Conservation (phyloP, 2,329 filamentous ascomycete species). For the Rhynchosporium graminicola region DNA sequence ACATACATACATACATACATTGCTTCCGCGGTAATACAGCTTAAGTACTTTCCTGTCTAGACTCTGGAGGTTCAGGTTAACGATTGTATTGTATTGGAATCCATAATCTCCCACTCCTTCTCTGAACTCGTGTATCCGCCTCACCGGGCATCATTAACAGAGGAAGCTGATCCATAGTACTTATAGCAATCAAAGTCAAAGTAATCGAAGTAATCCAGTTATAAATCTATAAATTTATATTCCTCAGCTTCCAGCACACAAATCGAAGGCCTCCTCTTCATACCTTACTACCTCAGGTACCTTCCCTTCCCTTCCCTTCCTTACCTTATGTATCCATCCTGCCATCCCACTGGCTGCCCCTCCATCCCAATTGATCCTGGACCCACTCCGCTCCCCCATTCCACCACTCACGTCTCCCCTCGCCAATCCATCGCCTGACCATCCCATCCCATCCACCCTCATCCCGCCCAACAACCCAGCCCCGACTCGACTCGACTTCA, state of each 20-base stretch:
- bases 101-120: too few species aligned
- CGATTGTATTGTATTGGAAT: too few species aligned
- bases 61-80: background rate
- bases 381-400: background rate
- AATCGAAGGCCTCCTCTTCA: too few species aligned
- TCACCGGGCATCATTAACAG: too few species aligned
- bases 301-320: background rate
- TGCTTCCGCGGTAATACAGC: slow-evolving; percentile 16
- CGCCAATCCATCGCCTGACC: background rate
- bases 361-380: slow-evolving; percentile 16
- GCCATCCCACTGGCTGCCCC: slow-evolving; percentile 11
- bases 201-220: too few species aligned
- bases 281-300: background rate
- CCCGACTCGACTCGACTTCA: background rate
- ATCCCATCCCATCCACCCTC: background rate
- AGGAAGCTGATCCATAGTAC: too few species aligned
- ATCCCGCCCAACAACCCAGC: slow-evolving; percentile 6
- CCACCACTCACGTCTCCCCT: slow-evolving; percentile 1
- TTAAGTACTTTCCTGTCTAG: slow-evolving; percentile 16
- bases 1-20: background rate
- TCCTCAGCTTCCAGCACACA: background rate
- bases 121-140: too few species aligned
- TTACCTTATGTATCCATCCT: too few species aligned
- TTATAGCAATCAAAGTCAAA: too few species aligned
- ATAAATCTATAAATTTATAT: too few species aligned